Evolutionary conservation across 1,284 basidiomycete genomes (phyloP).

Genomic region (Cryptococcus hybrid): DNA sequence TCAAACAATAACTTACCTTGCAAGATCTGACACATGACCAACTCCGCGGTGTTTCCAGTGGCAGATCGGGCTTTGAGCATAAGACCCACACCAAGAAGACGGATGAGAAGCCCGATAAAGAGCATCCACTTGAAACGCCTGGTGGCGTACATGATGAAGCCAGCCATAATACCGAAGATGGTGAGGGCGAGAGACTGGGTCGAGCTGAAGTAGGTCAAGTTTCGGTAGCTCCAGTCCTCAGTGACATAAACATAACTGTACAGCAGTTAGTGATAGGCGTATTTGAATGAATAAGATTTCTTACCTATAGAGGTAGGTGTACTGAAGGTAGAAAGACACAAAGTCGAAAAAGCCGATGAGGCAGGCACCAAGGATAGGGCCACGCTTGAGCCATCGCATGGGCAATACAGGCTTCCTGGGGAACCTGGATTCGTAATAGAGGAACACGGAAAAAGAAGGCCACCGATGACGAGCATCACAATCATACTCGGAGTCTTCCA

Average conservation of each 20-base stretch:
- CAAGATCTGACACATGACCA: constrained; percentile 58
- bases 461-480: constrained; percentile 51
- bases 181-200: constrained; percentile 48
- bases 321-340: constrained; percentile 56
- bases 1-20: constrained; percentile 24
- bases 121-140: constrained; percentile 60
- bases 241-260: constrained; percentile 44
- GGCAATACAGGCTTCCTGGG: constrained; percentile 54
- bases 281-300: too few species aligned
- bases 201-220: constrained; percentile 43
- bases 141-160: constrained; percentile 49
- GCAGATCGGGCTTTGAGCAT: constrained; percentile 72
- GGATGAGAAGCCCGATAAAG: constrained; percentile 64
- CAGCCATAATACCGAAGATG: constrained; percentile 52
- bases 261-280: too few species aligned
- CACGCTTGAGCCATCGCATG: constrained; percentile 59
- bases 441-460: constrained; percentile 47
- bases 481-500: constrained; percentile 45
- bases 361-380: constrained; percentile 61
- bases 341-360: constrained; percentile 71
- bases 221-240: constrained; percentile 37
- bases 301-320: constrained; percentile 30
- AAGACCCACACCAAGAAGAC: constrained; percentile 65
- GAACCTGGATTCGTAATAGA: constrained; percentile 51
- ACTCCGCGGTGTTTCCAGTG: constrained; percentile 52